Percentiles rank a stretch among this genome's conserved stretches.
phyloP scores from a whole-genome alignment of 495 filamentous ascomycete species.

The Haplographium delicatum region DNA sequence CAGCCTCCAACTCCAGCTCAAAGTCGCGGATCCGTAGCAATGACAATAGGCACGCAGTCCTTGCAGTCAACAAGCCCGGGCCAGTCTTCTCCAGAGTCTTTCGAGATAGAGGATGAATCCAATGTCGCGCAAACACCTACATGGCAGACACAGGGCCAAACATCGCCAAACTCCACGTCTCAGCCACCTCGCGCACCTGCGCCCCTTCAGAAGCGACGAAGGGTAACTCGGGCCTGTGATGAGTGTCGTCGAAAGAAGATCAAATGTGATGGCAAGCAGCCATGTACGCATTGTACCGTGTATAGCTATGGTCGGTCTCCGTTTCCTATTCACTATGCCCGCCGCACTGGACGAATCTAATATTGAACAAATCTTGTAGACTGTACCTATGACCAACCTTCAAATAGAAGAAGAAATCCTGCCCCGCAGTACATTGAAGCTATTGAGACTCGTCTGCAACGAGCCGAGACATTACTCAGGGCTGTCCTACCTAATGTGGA shows the following conservation, averaged over 20 bases:
- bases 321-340: neutral
- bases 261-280: conserved; percentile 89
- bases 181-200: conserved; percentile 14
- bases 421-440: conserved; percentile 94
- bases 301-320: conserved; percentile 86
- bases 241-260: conserved; percentile 98
- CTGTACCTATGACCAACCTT: conserved; percentile 97
- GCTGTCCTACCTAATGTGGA: conserved; percentile 82
- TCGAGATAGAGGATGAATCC: conserved; percentile 24
- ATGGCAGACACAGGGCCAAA: conserved; percentile 16
- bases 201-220: conserved; percentile 79
- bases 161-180: conserved; percentile 12
- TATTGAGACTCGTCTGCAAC: conserved; percentile 75
- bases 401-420: conserved; percentile 90
- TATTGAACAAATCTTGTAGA: too few relatives aligned
- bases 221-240: conserved; percentile 90
- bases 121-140: conserved; percentile 8
- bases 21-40: conserved; percentile 1
- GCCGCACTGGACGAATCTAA: too few relatives aligned
- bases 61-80: conserved; percentile 9
- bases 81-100: conserved; percentile 24
- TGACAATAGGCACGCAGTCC: neutral
- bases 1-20: too few relatives aligned
- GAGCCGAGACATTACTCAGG: conserved; percentile 74
- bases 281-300: conserved; percentile 95